Conservation (phyloP, 352 stramenopile species). For the Phytophthora lateralis region DNA sequence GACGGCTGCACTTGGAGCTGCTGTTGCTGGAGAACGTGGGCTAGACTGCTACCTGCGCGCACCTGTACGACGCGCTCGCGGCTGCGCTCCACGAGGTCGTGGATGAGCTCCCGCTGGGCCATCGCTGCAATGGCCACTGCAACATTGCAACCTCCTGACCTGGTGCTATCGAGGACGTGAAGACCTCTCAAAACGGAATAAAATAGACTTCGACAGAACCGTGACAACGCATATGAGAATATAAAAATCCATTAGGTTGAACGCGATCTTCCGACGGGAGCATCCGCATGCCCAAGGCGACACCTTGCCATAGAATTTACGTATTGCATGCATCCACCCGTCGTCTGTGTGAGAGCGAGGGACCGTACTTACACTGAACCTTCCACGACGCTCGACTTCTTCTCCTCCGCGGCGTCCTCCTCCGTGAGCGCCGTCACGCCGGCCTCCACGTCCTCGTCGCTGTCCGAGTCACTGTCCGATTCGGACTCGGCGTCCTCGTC, state of each 20-base stretch:
- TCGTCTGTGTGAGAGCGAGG: constrained; percentile 8
- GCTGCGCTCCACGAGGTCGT: constrained; percentile 66
- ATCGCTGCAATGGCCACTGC: constrained; percentile 12
- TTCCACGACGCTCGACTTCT: constrained; percentile 61
- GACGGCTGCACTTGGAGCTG: constrained; percentile 3
- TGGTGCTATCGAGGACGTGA: constrained; percentile 16
- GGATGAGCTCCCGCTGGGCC: constrained; percentile 55
- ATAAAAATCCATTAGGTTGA: constrained; percentile 25
- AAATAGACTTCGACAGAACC: background rate
- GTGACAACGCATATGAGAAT: constrained; percentile 3
- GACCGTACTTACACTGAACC: constrained; percentile 57
- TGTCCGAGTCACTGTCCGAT: constrained; percentile 49
- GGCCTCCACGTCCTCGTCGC: constrained; percentile 43
- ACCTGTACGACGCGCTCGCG: constrained; percentile 60
- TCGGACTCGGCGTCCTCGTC: constrained; percentile 49
- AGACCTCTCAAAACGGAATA: background rate
- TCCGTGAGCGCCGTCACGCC: constrained; percentile 37
- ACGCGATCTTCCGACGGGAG: constrained; percentile 16
- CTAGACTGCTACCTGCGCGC: constrained; percentile 53
- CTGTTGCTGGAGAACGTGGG: constrained; percentile 39
- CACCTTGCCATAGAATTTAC: constrained; percentile 33
- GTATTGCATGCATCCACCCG: constrained; percentile 28
- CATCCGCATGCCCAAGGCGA: constrained; percentile 5
- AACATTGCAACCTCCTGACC: background rate
- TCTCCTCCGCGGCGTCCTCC: constrained; percentile 35